phyloP scores from a whole-genome alignment of 768 basidiomycete genomes.

The Strobilomyces dryophilus region DNA sequence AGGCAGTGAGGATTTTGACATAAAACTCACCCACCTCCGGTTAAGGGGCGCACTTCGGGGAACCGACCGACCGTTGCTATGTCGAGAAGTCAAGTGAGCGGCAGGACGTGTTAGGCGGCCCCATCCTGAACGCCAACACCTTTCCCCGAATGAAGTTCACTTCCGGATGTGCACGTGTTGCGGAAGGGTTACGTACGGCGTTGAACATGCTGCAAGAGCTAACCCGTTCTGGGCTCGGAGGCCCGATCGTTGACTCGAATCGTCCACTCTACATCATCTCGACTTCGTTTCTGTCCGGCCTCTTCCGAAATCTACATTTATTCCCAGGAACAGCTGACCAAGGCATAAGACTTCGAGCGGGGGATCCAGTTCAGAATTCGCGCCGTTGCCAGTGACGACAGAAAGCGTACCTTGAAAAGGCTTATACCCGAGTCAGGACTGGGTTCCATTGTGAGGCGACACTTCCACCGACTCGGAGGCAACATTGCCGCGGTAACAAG shows the following conservation, averaged over 20 bases:
- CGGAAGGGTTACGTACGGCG: slow-evolving; percentile 21
- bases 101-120: slow-evolving; percentile 15
- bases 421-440: slow-evolving; percentile 4
- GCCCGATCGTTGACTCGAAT: slow-evolving; percentile 27
- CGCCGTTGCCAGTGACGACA: slow-evolving; percentile 23
- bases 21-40: slow-evolving; percentile 18
- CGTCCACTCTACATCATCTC: slow-evolving; percentile 11
- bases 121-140: slow-evolving; percentile 8
- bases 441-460: slow-evolving; percentile 4
- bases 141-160: slow-evolving; percentile 17
- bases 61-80: slow-evolving; percentile 21
- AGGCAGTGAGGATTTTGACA: slow-evolving; percentile 18
- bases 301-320: slow-evolving; percentile 7
- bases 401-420: slow-evolving; percentile 14
- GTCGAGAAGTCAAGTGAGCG: too few relatives aligned
- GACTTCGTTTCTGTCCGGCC: slow-evolving; percentile 9
- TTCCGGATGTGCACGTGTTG: slow-evolving; percentile 26
- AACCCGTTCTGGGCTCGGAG: slow-evolving; percentile 23
- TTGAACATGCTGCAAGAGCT: slow-evolving; percentile 21
- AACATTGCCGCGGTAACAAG: slow-evolving; percentile 15
- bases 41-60: slow-evolving; percentile 9
- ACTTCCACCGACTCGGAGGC: slow-evolving; percentile 1
- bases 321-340: slow-evolving; percentile 1
- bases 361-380: slow-evolving; percentile 25
- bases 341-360: slow-evolving; percentile 8